Evolutionary conservation across 768 basidiomycete species (phyloP).

Genomic region (Termitomyces sp.): DNA sequence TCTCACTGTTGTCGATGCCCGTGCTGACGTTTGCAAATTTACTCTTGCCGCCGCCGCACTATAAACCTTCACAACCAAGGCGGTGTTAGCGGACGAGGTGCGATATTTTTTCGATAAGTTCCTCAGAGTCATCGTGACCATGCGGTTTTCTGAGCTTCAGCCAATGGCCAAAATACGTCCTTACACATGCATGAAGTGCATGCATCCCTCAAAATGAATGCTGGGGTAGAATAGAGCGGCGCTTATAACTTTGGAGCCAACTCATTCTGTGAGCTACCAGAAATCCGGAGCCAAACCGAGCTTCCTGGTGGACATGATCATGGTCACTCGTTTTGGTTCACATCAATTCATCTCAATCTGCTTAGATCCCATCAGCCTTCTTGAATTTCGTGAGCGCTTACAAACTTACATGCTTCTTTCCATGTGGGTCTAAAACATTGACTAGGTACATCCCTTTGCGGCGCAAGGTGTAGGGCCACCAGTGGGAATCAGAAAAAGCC

Average conservation of each 20-base stretch:
- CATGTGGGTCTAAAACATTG: not conserved
- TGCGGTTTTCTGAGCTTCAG: not conserved
- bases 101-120: not conserved
- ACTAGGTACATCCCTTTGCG: not conserved
- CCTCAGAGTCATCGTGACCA: not conserved
- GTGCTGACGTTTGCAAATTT: not conserved
- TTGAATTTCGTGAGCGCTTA: not conserved
- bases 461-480: not conserved
- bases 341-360: not conserved
- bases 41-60: not conserved
- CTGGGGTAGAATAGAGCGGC: not conserved
- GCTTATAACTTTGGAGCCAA: not conserved
- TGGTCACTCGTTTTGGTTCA: not conserved
- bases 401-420: not conserved
- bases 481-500: not conserved
- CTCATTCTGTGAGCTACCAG: not conserved
- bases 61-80: not conserved
- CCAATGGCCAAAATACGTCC: not conserved
- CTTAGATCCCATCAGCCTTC: not conserved
- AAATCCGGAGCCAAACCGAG: not conserved
- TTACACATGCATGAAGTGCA: not conserved
- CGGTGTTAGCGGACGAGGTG: too few species aligned
- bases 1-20: not conserved
- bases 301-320: not conserved
- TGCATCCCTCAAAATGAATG: not conserved